These are phyloP conservation scores for Lactifluus piperatus DNA, from an alignment of 768 basidiomycete species.

Conservation along the genomic window DNA sequence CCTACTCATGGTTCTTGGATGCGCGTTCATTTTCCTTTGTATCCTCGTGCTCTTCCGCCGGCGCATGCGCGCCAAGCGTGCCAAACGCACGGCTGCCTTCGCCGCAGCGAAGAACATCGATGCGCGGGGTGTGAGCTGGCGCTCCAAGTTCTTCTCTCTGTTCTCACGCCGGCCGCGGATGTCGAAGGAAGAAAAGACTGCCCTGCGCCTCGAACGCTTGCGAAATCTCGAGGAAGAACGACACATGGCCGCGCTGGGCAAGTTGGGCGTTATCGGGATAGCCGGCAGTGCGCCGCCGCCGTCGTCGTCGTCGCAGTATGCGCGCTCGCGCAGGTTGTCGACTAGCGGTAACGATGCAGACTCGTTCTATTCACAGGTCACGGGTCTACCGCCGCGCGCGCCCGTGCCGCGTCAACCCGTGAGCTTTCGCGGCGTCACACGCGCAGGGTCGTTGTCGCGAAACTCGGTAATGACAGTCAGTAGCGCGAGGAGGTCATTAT, in stretches of 20 bases:
- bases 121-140: conserved; percentile 40
- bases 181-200: conserved; percentile 15
- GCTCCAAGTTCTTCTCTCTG: conserved; percentile 40
- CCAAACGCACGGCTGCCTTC: conserved; percentile 56
- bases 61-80: conserved; percentile 58
- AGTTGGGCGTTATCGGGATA: conserved; percentile 28
- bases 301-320: conserved; percentile 10
- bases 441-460: conserved; percentile 34
- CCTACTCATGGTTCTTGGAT: conserved; percentile 72
- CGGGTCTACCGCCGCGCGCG: conserved; percentile 48
- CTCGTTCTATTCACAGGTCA: conserved; percentile 62
- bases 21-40: conserved; percentile 65
- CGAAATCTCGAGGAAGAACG: conserved; percentile 43
- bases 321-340: conserved; percentile 22
- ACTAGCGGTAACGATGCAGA: conserved; percentile 34
- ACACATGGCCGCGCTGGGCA: conserved; percentile 32
- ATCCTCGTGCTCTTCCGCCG: conserved; percentile 64
- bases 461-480: conserved; percentile 41
- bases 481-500: conserved; percentile 30
- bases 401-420: conserved; percentile 74
- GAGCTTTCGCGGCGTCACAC: conserved; percentile 26
- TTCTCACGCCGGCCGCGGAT: conserved; percentile 38
- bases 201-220: conserved; percentile 33
- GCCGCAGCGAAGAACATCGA: conserved; percentile 49
- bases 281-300: too few species aligned